These are phyloP conservation scores for Diversispora epigaea DNA, from an alignment of 192 early-diverging fungal species.

Conservation along the genomic window DNA sequence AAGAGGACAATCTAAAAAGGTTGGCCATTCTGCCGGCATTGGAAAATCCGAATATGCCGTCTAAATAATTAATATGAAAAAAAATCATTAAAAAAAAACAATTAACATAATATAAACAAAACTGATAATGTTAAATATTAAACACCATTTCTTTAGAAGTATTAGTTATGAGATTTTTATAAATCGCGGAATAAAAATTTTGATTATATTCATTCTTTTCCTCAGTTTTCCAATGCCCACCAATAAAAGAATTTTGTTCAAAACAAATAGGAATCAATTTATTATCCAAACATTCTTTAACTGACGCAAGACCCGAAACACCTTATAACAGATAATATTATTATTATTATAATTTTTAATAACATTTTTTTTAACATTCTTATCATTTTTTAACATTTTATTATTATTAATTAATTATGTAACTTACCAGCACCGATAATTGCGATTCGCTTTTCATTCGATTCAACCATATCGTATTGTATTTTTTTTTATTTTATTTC, in stretches of 20 bases:
- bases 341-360: not conserved
- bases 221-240: constrained; percentile 60
- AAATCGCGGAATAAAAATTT: constrained; percentile 53
- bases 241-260: constrained; percentile 49
- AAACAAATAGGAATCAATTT: constrained; percentile 55
- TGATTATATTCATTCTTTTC: constrained; percentile 42
- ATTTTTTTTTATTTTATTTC: too few species aligned
- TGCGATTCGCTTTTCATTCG: too few species aligned
- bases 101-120: not conserved
- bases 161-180: constrained; percentile 56
- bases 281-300: constrained; percentile 55
- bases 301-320: constrained; percentile 49
- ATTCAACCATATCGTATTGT: too few species aligned
- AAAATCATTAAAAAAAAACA: not conserved
- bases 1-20: constrained; percentile 48
- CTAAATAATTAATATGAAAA: not conserved
- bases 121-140: too few species aligned
- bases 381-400: not conserved
- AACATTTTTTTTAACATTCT: too few species aligned
- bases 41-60: constrained; percentile 58
- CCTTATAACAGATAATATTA: constrained; percentile 30
- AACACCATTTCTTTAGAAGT: constrained; percentile 50
- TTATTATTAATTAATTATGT: not conserved
- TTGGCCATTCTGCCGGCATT: constrained; percentile 60
- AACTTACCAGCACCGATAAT: too few species aligned